These are phyloP conservation scores for Aureoboletus auriporus DNA, from an alignment of 768 basidiomycete species.

Conservation along the genomic window DNA sequence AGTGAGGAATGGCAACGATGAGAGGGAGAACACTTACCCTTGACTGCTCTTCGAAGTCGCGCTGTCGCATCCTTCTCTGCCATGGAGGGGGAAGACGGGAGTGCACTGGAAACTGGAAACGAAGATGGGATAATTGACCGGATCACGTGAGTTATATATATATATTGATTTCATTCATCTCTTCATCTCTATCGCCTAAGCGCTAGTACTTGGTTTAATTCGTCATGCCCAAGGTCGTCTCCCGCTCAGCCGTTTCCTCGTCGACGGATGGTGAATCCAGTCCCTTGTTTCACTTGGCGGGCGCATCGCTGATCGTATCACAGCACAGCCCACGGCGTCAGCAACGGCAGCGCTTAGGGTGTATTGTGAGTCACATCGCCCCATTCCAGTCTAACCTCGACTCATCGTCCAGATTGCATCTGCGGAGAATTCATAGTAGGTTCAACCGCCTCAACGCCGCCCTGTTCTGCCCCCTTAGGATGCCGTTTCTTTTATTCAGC, in stretches of 20 bases:
- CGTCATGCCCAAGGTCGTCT: constrained; percentile 88
- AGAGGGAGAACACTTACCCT: constrained; percentile 43
- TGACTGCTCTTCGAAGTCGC: constrained; percentile 74
- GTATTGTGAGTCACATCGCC: constrained; percentile 56
- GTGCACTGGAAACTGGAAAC: constrained; percentile 9
- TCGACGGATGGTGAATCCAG: constrained; percentile 69
- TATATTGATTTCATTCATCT: not conserved
- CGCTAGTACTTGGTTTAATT: too few species aligned
- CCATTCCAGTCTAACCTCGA: constrained; percentile 1
- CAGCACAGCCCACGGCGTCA: constrained; percentile 77
- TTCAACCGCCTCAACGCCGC: constrained; percentile 10
- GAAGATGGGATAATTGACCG: constrained; percentile 26
- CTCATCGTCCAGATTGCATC: constrained; percentile 60
- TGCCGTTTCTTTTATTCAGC: constrained; percentile 38
- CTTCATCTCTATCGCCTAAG: not conserved
- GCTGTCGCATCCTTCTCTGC: constrained; percentile 78
- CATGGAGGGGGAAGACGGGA: constrained; percentile 42
- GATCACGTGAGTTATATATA: constrained; percentile 24
- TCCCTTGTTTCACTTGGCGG: not conserved
- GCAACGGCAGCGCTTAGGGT: constrained; percentile 74
- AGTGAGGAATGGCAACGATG: constrained; percentile 10
- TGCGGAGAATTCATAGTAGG: constrained; percentile 85
- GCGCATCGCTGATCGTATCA: not conserved
- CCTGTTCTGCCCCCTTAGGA: constrained; percentile 1
- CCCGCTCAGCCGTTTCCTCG: constrained; percentile 83